phyloP scores from a whole-genome alignment of 1,139 yeast genomes.

The Yamadazyma friedrichii region DNA sequence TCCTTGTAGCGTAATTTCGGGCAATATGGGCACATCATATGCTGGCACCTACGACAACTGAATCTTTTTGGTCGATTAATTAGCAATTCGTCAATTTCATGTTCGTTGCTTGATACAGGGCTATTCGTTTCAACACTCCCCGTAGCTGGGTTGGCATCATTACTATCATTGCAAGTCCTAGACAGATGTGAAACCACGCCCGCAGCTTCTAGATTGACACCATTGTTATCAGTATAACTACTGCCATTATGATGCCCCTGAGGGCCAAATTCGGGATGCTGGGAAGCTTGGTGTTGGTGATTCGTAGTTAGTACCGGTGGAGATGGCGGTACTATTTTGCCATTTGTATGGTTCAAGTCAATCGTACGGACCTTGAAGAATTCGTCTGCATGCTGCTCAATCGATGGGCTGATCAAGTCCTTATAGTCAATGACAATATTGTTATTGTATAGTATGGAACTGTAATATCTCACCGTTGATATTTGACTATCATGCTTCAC shows the following conservation, averaged over 20 bases:
- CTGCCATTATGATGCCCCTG: no score
- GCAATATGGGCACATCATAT: constrained; percentile 58
- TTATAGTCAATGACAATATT: constrained; percentile 11
- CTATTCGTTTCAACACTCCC: no score
- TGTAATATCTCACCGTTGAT: constrained; percentile 27
- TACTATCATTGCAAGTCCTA: no score
- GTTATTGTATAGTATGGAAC: constrained; percentile 27
- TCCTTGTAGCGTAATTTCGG: constrained; percentile 44
- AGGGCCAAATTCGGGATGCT: no score
- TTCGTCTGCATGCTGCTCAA: constrained; percentile 9
- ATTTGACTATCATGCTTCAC: constrained; percentile 6
- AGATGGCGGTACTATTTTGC: no score
- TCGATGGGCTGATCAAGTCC: constrained; percentile 4
- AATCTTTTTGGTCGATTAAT: constrained; percentile 24
- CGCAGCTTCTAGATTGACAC: neutral
- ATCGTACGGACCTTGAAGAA: constrained; percentile 3
- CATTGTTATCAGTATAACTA: no score
- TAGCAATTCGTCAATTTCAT: constrained; percentile 4
- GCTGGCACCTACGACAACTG: constrained; percentile 47
- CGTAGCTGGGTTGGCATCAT: no score
- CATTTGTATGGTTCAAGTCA: neutral
- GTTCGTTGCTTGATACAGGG: no score
- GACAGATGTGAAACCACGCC: no score
- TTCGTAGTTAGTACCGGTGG: neutral
- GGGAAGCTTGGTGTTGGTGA: neutral